A percentile compares a stretch with the other conserved stretches of the same genome.
These are phyloP conservation scores for Trypanosomatidae sp. DNA, from an alignment of 208 protist species.

Conservation along the genomic window DNA sequence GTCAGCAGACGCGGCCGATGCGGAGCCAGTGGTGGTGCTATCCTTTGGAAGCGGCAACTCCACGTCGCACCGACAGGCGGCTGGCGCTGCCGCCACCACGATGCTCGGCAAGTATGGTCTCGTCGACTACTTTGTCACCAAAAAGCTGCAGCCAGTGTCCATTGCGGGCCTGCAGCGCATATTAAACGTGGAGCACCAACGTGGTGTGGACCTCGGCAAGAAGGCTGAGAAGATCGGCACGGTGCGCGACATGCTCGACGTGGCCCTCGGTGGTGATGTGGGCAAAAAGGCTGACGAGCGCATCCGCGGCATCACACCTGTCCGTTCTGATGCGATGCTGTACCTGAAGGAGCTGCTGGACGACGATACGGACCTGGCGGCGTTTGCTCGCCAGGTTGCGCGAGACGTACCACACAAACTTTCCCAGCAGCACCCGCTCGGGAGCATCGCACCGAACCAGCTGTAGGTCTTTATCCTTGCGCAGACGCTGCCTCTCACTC, in stretches of 20 bases:
- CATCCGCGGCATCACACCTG: constrained; percentile 70
- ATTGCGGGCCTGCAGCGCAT: constrained; percentile 83
- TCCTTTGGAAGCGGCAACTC: not conserved
- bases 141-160: constrained; percentile 79
- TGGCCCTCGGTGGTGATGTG: constrained; percentile 78
- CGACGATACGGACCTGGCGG: constrained; percentile 81
- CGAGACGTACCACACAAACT: constrained; percentile 66
- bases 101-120: constrained; percentile 86
- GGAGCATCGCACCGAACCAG: constrained; percentile 58
- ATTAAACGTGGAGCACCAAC: constrained; percentile 75
- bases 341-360: constrained; percentile 88
- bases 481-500: not conserved
- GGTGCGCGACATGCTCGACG: constrained; percentile 82
- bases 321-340: constrained; percentile 56
- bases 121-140: constrained; percentile 79
- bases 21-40: not conserved
- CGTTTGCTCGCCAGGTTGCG: constrained; percentile 63
- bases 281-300: constrained; percentile 67
- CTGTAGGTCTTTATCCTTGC: constrained; percentile 27
- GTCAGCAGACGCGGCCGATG: constrained; percentile 1
- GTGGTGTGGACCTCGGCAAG: constrained; percentile 86
- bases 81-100: constrained; percentile 19
- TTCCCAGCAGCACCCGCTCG: constrained; percentile 62
- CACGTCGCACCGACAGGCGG: not conserved
- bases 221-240: constrained; percentile 73